Conservation (phyloP, 129 eudicot species). For the Apium graveolens region DNA sequence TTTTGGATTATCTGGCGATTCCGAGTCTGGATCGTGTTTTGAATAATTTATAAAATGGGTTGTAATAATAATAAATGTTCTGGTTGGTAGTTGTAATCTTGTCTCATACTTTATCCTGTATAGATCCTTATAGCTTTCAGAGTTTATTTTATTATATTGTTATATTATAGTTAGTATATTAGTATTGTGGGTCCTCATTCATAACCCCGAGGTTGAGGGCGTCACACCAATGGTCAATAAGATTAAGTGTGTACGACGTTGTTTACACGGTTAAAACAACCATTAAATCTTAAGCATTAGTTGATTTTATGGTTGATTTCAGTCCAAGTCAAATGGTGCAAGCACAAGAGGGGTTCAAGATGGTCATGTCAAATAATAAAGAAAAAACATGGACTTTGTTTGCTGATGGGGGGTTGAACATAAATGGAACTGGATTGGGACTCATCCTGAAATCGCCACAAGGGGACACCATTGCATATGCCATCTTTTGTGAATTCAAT, state of each 20-base stretch:
- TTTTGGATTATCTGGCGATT: too few species aligned
- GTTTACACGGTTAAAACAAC: background rate
- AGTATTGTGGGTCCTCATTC: too few species aligned
- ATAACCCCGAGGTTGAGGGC: too few species aligned
- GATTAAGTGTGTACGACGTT: background rate
- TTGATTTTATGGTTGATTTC: slow-evolving; percentile 13
- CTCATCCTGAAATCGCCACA: slow-evolving; percentile 18
- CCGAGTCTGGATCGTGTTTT: too few species aligned
- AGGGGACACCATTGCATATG: background rate
- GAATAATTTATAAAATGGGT: too few species aligned
- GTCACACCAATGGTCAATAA: background rate
- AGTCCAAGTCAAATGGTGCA: background rate
- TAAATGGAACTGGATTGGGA: too few species aligned
- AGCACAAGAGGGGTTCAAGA: background rate
- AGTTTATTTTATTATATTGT: too few species aligned
- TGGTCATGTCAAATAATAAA: background rate
- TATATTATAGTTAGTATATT: too few species aligned
- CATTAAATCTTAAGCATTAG: slow-evolving; percentile 3
- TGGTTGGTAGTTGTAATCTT: too few species aligned
- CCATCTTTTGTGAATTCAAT: background rate
- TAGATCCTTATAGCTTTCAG: too few species aligned
- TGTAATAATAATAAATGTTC: too few species aligned
- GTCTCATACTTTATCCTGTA: too few species aligned
- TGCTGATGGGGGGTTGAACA: background rate
- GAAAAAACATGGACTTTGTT: background rate